Base-by-base conservation (phyloP, 257 asterid genomes). In the Solanum paucissectum region DNA sequence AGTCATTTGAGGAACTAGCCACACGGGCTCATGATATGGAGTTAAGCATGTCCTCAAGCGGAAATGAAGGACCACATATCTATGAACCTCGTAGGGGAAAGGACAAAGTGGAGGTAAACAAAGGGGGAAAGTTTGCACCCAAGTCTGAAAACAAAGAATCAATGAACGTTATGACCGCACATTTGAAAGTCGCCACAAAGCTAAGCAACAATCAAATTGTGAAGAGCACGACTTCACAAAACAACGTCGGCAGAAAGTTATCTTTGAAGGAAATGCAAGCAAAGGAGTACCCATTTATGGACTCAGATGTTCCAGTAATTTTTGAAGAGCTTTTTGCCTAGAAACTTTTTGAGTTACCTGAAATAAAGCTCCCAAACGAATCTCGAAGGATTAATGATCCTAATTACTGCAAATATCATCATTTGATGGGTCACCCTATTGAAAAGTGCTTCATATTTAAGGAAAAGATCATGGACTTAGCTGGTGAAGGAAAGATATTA, bases 401-500 rank as follows among this genome's bases (percentile, higher is more conserved):
- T 0, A 60, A 60, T 60, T 60, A 9, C 27, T 21, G 2, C 12
- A 58, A 60, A 21, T 60, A 21, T 8, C 13, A 21, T 60, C 1
- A 0, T 60, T 60, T 60, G 10, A 60, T 9, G 5, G 68, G 68
- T 23, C 27, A 60, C 29, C 6, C 29, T 21, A 21, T 21, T 60
- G 68, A 60, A 60, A 21, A 60, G 3, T 60, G 6, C 4, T 60
- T 21, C 2, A 60, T 60, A 1, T 60, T 9, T 8, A 21, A 1
- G 12, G 29, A 60, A 60, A 8, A 60, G 0, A 21, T 21, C 68
- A 21, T 23, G 27, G 27, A 60, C 2, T 21, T 8, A 8, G 29
- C 27, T 0, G 6, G 6, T 9, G 12, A 3, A 21, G 68, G 27
- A 21, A 60, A 60, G 0, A 60, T 21, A 60, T 60, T 8, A 0